These are phyloP conservation scores for Pythium insidiosum DNA, from an alignment of 352 stramenopile species.

Conservation along the genomic window DNA sequence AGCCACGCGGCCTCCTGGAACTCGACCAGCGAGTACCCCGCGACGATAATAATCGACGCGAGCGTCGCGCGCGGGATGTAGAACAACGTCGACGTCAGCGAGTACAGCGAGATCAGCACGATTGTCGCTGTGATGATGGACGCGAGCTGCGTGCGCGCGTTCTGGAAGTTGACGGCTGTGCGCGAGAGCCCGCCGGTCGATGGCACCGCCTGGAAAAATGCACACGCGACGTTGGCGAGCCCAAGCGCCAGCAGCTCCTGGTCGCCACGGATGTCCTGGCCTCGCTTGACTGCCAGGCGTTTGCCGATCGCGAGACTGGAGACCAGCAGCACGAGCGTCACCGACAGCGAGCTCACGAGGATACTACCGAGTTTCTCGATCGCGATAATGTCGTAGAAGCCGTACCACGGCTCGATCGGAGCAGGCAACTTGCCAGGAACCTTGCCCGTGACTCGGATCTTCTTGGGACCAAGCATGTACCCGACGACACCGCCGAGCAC, in stretches of 20 bases:
- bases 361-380: too few relatives aligned
- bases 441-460: too few relatives aligned
- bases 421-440: too few relatives aligned
- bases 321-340: too few relatives aligned
- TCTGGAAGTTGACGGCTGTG: constrained; percentile 88
- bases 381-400: too few relatives aligned
- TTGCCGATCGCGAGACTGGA: too few relatives aligned
- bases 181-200: too few relatives aligned
- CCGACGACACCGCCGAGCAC: too few relatives aligned
- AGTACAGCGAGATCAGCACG: constrained; percentile 77
- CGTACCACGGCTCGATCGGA: too few relatives aligned
- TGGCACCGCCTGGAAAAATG: constrained; percentile 84
- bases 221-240: constrained; percentile 71
- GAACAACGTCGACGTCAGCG: constrained; percentile 88
- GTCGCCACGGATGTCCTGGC: constrained; percentile 53
- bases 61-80: constrained; percentile 67
- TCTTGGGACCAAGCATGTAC: too few relatives aligned
- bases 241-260: constrained; percentile 87
- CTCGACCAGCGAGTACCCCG: constrained; percentile 82
- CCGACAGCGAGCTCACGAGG: too few relatives aligned
- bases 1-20: constrained; percentile 82
- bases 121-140: constrained; percentile 76
- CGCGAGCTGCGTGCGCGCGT: constrained; percentile 73
- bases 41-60: constrained; percentile 86
- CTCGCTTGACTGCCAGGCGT: constrained; percentile 57